Base-by-base conservation (phyloP, 73 alveolate genomes). In the Paramecium tetraurelia region DNA sequence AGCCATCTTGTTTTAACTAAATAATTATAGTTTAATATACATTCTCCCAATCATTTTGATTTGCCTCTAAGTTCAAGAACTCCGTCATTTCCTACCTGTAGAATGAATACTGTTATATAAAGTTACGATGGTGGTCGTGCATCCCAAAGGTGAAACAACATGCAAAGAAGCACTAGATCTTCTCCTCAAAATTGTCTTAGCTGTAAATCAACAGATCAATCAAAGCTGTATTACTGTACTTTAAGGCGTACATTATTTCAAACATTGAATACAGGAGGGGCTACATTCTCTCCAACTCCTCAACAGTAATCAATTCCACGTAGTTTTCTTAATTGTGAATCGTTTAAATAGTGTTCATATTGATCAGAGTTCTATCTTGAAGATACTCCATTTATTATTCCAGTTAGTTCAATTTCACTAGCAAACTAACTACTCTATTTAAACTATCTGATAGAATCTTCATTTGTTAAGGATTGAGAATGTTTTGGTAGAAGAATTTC, bases 71-170 rank as follows among this genome's bases (percentile, higher is more conserved):
- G 21, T 53, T 53, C 21, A 53, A 63, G 2, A 63, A 63, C 11
- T 63, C 46, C 11, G 20, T 33, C 46, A 63, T 63, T 6, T 21
- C 44, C 12, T 63, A 63, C 31, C 46, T 63, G 14, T 11, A 63
- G 9, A 31, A 3, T 63, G 20, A 63, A 63, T 31, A 63, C 27
- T 63, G 31, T 31, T 63, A 31, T 22, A 24, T 63, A 63, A 63
- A 63, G 31, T 63, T 59, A 29, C 24, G 2, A 22, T 63, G 27
- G n/a, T 53, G 33, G 31, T 33, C 84, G 14, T 63, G 46, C 84
- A 63, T 63, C 20, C 84, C 84, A 63, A 63, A 63, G 14, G 84
- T 63, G 31, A 63, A 63, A 63, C 84, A 63, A 63, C 84, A 63
- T 63, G 84, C 84, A 63, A 63, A 63, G 31, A 31, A 63, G 10